Evolutionary conservation across 2,329 filamentous ascomycete species (phyloP).

Genomic region (Dendryphion nanum): DNA sequence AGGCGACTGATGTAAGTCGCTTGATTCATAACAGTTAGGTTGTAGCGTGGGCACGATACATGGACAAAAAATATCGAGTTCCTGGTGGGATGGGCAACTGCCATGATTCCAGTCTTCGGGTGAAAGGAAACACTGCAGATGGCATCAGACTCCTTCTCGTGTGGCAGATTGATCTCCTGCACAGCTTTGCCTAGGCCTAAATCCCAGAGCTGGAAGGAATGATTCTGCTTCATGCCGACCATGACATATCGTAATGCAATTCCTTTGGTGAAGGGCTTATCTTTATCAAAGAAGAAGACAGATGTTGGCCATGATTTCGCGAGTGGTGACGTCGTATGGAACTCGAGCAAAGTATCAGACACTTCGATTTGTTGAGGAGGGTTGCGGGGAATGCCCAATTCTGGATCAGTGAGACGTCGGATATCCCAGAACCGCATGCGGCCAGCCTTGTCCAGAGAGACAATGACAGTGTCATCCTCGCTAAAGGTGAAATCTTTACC

Average conservation of each 20-base stretch:
- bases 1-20: slow-evolving; percentile 82
- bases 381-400: slow-evolving; percentile 42
- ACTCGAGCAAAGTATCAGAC: slow-evolving; percentile 79
- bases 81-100: slow-evolving; percentile 91
- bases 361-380: slow-evolving; percentile 65
- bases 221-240: slow-evolving; percentile 98
- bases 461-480: slow-evolving; percentile 90
- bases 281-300: slow-evolving; percentile 92
- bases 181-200: slow-evolving; percentile 92
- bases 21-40: slow-evolving; percentile 75
- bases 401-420: slow-evolving; percentile 64
- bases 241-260: slow-evolving; percentile 92
- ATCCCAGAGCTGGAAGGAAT: slow-evolving; percentile 98
- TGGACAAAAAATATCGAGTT: slow-evolving; percentile 98
- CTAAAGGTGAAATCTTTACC: slow-evolving; percentile 98
- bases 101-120: slow-evolving; percentile 85
- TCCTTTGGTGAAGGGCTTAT: slow-evolving; percentile 86
- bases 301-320: slow-evolving; percentile 98
- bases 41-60: slow-evolving; percentile 90
- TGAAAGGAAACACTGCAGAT: slow-evolving; percentile 97
- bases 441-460: slow-evolving; percentile 94
- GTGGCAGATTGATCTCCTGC: slow-evolving; percentile 93
- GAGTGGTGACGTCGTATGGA: slow-evolving; percentile 79
- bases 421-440: slow-evolving; percentile 99
- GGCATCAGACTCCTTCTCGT: slow-evolving; percentile 94